Evolutionary conservation across 2,329 filamentous ascomycete species (phyloP).

Genomic region (Huntiella decipiens): DNA sequence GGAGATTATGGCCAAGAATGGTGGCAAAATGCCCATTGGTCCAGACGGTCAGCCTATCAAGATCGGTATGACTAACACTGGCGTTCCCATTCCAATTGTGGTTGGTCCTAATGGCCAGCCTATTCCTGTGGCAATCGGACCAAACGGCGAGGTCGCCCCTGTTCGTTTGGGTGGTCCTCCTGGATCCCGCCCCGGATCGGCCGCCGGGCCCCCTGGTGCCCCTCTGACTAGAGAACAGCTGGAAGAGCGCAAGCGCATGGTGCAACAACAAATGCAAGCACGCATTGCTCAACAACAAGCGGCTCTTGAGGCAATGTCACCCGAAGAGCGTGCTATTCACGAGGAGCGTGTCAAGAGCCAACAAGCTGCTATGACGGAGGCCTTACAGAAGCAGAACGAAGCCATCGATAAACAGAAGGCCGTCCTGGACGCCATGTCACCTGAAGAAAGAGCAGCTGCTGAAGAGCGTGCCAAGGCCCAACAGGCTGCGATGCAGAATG

Average conservation of each 20-base stretch:
- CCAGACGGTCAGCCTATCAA: constrained; percentile 6
- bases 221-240: neutral
- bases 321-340: neutral
- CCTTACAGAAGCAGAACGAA: no score
- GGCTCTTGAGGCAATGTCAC: constrained; percentile 1
- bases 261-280: constrained; percentile 1
- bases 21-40: neutral
- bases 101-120: constrained; percentile 8
- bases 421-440: no score
- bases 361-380: neutral
- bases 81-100: constrained; percentile 5
- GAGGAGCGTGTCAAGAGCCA: neutral
- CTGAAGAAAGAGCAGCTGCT: neutral
- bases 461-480: constrained; percentile 15
- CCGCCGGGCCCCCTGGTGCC: neutral
- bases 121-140: constrained; percentile 9
- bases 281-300: constrained; percentile 4
- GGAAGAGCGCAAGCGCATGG: constrained; percentile 2
- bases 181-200: neutral
- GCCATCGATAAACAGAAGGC: no score
- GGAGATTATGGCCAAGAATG: constrained; percentile 2
- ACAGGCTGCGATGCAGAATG: constrained; percentile 23
- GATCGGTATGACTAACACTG: constrained; percentile 7
- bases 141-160: constrained; percentile 8
- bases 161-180: constrained; percentile 3